Evolutionary conservation across 2,329 filamentous ascomycete genomes (phyloP), one percentile per base, ranked within the genome.

Genomic region (Fusarium hostae): DNA sequence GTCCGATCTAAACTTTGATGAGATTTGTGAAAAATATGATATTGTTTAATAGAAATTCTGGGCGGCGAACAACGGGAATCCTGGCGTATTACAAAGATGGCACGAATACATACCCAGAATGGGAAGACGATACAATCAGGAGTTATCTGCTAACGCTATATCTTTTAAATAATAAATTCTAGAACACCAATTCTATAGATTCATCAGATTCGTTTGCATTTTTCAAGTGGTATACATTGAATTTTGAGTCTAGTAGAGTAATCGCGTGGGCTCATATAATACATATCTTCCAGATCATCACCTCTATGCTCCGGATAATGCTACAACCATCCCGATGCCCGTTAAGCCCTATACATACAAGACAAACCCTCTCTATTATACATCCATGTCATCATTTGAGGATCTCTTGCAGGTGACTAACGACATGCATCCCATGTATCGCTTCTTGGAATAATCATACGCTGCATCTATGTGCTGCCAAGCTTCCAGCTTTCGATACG

Each of bases 401-500:
- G 34, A 55, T 52, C 32, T 59, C 51, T 37, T 55, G 44, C 34
- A 50, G 50, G 30, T 55, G 50, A 39, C 30, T 11, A 48, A 48
- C 24, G 28, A 12, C n/a, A 47, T 26, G 43, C 18, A 22, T n/a
- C 30, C 26, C 24, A 43, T 48, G 30, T 11, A 35, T 48, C 26
- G 37, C 40, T 22, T 43, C 54, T 52, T 47, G 32, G 28, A 28
- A 40, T n/a, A n/a, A 18, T 51, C 22, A 15, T 18, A 44, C n/a
- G 7, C 39, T 30, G 41, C 32, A 30, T 74, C 10, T 59, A 69
- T 67, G 82, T 79, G 78, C 87, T 88, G 9, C 95, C 95, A 68
- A 98, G 81, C 76, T 93, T 91, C 94, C 95, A 98, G 78, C 88
- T 87, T 47, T 91, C 89, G 76, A 98, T 96, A 59, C 92, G 87